Percentiles rank a stretch among this genome's conserved stretches.
These are phyloP conservation scores for Trichosporon ovoides DNA, from an alignment of 1,284 basidiomycete species.

Conservation along the genomic window DNA sequence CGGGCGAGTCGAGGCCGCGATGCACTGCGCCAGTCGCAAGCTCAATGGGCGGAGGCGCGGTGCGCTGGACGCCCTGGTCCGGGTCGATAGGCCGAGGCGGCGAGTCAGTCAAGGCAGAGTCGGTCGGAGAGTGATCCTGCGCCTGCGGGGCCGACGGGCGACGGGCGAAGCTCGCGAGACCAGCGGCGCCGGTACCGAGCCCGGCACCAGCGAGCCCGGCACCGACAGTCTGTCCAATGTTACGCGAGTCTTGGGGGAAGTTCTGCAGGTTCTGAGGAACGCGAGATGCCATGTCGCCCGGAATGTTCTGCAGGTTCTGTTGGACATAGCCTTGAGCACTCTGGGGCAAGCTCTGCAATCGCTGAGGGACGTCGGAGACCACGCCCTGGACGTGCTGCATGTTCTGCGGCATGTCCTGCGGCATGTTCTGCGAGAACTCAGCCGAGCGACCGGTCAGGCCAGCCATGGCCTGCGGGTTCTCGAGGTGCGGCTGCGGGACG, in stretches of 20 bases:
- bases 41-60: not conserved
- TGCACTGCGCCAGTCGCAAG: not conserved
- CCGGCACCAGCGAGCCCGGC: slow-evolving; percentile 3
- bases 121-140: not conserved
- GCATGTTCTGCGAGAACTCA: not conserved
- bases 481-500: not conserved
- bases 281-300: not conserved
- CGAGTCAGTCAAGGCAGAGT: not conserved
- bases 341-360: not conserved
- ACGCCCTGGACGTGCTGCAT: not conserved
- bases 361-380: not conserved
- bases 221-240: not conserved
- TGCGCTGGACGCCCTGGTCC: not conserved
- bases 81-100: not conserved
- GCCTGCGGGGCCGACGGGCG: no score
- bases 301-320: not conserved
- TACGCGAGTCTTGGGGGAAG: not conserved
- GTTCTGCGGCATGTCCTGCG: not conserved
- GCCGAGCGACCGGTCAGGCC: not conserved
- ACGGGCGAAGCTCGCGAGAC: not conserved
- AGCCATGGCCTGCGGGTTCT: not conserved
- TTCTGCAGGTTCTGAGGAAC: not conserved
- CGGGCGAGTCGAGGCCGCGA: slow-evolving; percentile 4
- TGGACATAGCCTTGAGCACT: not conserved
- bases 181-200: slow-evolving; percentile 1